Conservation (phyloP, 1,284 basidiomycete genomes). For the Phlebopus sp. region DNA sequence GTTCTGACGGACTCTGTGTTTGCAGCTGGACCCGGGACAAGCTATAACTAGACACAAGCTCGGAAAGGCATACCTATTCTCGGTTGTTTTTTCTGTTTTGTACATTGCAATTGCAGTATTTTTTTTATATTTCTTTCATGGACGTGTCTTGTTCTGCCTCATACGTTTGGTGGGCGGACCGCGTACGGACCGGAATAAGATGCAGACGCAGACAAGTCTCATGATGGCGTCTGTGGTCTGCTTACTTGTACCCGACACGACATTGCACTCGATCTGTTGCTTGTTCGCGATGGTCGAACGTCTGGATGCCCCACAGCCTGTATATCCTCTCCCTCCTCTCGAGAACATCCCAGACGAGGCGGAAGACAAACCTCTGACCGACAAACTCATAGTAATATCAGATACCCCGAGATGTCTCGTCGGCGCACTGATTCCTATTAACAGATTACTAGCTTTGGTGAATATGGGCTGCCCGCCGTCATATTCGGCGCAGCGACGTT, state of each 20-base stretch:
- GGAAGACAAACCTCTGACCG: constrained; percentile 48
- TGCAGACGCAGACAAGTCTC: neutral
- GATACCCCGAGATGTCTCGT: neutral
- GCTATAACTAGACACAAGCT: constrained; percentile 39
- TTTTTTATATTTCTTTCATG: constrained; percentile 9
- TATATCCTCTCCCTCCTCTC: constrained; percentile 39
- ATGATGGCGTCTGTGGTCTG: neutral
- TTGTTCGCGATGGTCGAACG: constrained; percentile 38
- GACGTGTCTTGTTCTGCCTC: neutral
- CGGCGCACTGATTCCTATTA: constrained; percentile 8
- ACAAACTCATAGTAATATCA: constrained; percentile 17
- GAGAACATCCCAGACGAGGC: constrained; percentile 45
- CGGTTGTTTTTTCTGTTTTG: constrained; percentile 16
- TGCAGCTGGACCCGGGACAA: constrained; percentile 69
- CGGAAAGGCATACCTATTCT: constrained; percentile 23
- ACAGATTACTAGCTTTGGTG: constrained; percentile 28
- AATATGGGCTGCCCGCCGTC: constrained; percentile 46
- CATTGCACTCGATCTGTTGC: neutral
- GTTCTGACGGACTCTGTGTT: constrained; percentile 12
- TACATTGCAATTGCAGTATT: constrained; percentile 17
- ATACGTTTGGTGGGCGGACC: too few relatives aligned
- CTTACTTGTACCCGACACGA: neutral
- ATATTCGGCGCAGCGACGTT: constrained; percentile 73
- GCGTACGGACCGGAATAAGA: too few relatives aligned
- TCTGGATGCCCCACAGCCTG: constrained; percentile 41